Conservation (phyloP, 2,329 filamentous ascomycete species). For the Fragosphaeria purpurea region DNA sequence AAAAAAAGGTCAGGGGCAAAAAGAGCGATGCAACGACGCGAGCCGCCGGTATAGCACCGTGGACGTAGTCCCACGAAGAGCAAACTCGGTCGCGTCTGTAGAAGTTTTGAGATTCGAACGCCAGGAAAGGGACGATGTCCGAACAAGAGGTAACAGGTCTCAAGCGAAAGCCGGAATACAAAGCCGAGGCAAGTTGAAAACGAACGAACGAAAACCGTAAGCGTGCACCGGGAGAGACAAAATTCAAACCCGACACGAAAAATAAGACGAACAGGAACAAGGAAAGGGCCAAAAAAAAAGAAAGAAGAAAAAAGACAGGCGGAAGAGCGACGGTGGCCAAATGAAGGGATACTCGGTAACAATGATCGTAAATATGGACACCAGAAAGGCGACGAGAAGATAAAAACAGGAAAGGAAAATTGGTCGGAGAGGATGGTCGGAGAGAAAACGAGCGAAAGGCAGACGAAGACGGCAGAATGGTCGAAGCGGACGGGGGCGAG, state of each 20-base stretch:
- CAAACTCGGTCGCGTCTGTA: no score
- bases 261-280: neutral
- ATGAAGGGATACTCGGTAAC: neutral
- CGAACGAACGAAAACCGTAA: no score
- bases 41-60: no score
- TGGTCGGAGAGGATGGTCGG: neutral
- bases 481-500: no score
- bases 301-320: neutral
- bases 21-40: neutral
- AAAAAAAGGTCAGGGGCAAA: neutral
- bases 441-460: neutral
- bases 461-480: neutral
- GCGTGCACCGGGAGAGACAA: no score
- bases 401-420: neutral
- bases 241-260: no score
- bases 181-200: no score
- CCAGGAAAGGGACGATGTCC: no score
- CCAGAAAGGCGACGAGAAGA: neutral
- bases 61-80: no score
- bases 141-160: no score
- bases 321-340: neutral
- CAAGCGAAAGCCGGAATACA: no score
- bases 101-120: no score
- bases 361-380: neutral
- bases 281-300: neutral